Base-by-base conservation (phyloP, 495 filamentous ascomycete species). In the Tuber indicum region DNA sequence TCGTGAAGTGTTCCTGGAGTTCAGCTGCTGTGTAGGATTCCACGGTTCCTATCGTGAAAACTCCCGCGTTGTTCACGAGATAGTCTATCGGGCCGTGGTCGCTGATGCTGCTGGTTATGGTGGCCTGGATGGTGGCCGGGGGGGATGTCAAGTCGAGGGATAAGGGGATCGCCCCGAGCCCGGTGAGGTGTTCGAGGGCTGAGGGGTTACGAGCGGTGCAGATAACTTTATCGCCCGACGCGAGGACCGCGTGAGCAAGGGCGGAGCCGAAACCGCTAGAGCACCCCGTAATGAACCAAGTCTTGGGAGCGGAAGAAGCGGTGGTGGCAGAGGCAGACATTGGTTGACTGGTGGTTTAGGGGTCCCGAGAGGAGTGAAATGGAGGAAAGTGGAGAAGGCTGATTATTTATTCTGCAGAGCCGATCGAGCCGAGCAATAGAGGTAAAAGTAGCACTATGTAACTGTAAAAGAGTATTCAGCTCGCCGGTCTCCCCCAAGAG, bases 141-240 rank as follows among this genome's bases (percentile, higher is more conserved):
- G 8, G n/a, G 26, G n/a, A 62, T 23, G 52, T 62, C 4, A 62
- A 14, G 78, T 89, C 87, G 2, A 89, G 83, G 70, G 84, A 79
- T 16, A 88, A 69, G 16, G 81, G 82, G 5, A 82, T 78, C 5
- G 86, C 87, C 1, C 88, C 88, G 6, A 84, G 79, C 0, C 84
- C 83, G 74, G 85, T 82, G 39, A 89, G 84, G 71, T 85, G 78
- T 36, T 84, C 72, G n/a, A 89, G 84, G 47, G 82, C 84, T 0
- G 85, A 78, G 41, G 83, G 79, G 73, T 83, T 84, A 26, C 89
- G 88, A 32, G 87, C 87, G 0, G 87, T 88, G 8, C 88, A 88
- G 74, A 91, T 88, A 39, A 89, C 87, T 41, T 84, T 84, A 81
- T 90, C 88, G 1, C 89, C 89, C 42, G 86, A 84, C 9, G 85